Percentiles rank a stretch among this genome's conserved stretches.
These are phyloP conservation scores for Bruguiera gymnorhiza DNA, from an alignment of 345 rosid species.

Conservation along the genomic window DNA sequence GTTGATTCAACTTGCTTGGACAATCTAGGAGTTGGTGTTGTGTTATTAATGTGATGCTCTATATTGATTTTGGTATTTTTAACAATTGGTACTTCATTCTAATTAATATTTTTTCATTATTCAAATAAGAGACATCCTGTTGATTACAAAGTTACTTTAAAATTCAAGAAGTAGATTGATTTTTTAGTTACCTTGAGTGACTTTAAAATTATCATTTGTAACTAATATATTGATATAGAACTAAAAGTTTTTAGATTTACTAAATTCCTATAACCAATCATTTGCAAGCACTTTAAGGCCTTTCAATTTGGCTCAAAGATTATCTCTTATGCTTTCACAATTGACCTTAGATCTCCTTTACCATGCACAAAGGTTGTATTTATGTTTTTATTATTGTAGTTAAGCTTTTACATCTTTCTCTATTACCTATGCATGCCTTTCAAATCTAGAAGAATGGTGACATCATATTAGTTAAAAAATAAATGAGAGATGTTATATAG, in stretches of 20 bases:
- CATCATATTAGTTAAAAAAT: slow-evolving; percentile 1
- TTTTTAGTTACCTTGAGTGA: slow-evolving; percentile 69
- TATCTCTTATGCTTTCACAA: slow-evolving; percentile 70
- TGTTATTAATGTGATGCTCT: no score
- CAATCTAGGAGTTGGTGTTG: no score
- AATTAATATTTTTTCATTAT: no score
- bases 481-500: background rate
- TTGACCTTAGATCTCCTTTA: slow-evolving; percentile 86
- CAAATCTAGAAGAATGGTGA: slow-evolving; percentile 51
- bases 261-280: slow-evolving; percentile 60
- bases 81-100: no score
- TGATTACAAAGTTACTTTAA: no score
- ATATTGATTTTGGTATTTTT: no score
- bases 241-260: slow-evolving; percentile 82
- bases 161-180: no score
- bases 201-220: slow-evolving; percentile 99
- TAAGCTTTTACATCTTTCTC: slow-evolving; percentile 88
- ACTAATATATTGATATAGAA: slow-evolving; percentile 73
- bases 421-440: slow-evolving; percentile 85
- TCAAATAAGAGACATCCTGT: no score
- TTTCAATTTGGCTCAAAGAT: slow-evolving; percentile 69
- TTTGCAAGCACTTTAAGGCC: slow-evolving; percentile 78
- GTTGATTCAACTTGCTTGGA: no score
- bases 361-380: slow-evolving; percentile 69
- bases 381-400: slow-evolving; percentile 70